A percentile compares a stretch with the other conserved stretches of the same genome.
Conservation (phyloP, 2,329 filamentous ascomycete species). For the Pyrenochaeta sp. region DNA sequence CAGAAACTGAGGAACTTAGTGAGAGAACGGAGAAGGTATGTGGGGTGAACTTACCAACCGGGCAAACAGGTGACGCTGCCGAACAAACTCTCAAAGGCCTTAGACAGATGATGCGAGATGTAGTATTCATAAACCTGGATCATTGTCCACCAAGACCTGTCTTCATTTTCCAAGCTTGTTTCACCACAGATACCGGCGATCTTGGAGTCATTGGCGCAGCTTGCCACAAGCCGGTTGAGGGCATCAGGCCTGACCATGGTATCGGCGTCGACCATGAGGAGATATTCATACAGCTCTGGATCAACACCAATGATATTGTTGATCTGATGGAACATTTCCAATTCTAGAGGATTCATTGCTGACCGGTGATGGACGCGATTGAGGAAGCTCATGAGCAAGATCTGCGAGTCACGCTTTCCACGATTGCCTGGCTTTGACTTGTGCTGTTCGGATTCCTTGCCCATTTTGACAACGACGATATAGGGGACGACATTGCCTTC, state of each 20-base stretch:
- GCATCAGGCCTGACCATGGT: slow-evolving; percentile 93
- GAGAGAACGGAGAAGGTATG: slow-evolving; percentile 4
- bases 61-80: slow-evolving; percentile 98
- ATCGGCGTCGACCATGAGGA: slow-evolving; percentile 98
- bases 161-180: slow-evolving; percentile 94
- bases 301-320: slow-evolving; percentile 99
- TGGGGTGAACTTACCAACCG: slow-evolving; percentile 78
- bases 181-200: slow-evolving; percentile 98
- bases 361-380: slow-evolving; percentile 95
- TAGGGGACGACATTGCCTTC: slow-evolving; percentile 98
- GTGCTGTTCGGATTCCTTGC: slow-evolving; percentile 91
- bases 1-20: slow-evolving; percentile 74
- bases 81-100: slow-evolving; percentile 97
- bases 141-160: slow-evolving; percentile 98
- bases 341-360: slow-evolving; percentile 93
- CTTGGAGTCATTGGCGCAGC: slow-evolving; percentile 91
- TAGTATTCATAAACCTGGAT: slow-evolving; percentile 99
- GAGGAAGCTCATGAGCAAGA: slow-evolving; percentile 94
- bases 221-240: slow-evolving; percentile 88
- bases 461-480: slow-evolving; percentile 93
- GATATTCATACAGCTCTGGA: slow-evolving; percentile 94
- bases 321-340: slow-evolving; percentile 99
- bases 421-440: slow-evolving; percentile 96
- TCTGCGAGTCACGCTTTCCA: slow-evolving; percentile 97
- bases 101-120: slow-evolving; percentile 95